Evolutionary conservation across 768 basidiomycete genomes (phyloP).

Genomic region (Atractiella rhizophila): DNA sequence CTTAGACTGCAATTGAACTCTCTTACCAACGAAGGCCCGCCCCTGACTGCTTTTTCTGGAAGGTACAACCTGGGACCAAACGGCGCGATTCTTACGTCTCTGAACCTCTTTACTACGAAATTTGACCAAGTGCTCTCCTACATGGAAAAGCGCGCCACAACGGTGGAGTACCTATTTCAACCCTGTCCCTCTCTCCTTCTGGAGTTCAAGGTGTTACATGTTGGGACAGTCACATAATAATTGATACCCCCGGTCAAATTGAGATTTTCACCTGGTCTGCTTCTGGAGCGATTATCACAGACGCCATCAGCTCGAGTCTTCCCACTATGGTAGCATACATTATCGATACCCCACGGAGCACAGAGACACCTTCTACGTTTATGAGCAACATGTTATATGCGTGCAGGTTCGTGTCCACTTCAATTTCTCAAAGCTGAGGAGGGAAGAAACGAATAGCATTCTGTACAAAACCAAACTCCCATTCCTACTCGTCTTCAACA

Average conservation of each 20-base stretch:
- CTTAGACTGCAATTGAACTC: too few species aligned
- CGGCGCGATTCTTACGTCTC: constrained; percentile 83
- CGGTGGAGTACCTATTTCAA: constrained; percentile 44
- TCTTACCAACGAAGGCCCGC: too few species aligned
- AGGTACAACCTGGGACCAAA: constrained; percentile 98
- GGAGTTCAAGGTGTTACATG: not conserved
- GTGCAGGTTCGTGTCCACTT: constrained; percentile 43
- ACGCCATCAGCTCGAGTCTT: constrained; percentile 73
- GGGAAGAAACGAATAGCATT: constrained; percentile 37
- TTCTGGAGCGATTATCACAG: constrained; percentile 93
- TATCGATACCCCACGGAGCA: constrained; percentile 85
- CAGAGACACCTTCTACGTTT: constrained; percentile 71
- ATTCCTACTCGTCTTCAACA: constrained; percentile 95
- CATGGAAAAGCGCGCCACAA: constrained; percentile 70
- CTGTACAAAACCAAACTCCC: constrained; percentile 94
- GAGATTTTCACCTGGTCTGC: constrained; percentile 99
- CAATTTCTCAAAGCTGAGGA: too few species aligned
- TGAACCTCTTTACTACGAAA: constrained; percentile 95
- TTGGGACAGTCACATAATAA: constrained; percentile 49
- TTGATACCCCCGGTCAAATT: constrained; percentile 96
- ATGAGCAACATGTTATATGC: constrained; percentile 99
- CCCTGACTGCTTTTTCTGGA: too few species aligned
- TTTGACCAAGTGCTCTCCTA: constrained; percentile 84
- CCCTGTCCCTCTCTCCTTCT: not conserved
- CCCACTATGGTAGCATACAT: constrained; percentile 91